Evolutionary conservation across 2,329 filamentous ascomycete species (phyloP).

Genomic region (Cercospora zeina): DNA sequence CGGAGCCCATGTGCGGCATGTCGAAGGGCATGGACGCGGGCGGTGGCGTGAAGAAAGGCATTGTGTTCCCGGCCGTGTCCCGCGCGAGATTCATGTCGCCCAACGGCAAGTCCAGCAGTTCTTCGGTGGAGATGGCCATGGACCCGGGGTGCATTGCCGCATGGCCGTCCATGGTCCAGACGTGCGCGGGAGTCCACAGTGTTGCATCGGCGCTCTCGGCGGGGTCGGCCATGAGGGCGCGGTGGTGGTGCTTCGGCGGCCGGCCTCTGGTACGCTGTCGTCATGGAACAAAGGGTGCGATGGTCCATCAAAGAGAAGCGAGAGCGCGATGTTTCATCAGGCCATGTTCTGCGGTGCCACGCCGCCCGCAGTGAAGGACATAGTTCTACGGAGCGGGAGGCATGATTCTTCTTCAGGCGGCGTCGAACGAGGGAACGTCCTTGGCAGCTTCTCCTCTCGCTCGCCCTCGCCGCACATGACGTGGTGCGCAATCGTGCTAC

Average conservation of each 20-base stretch:
- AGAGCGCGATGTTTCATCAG: background rate
- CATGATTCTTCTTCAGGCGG: background rate
- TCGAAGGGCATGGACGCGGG: background rate
- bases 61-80: background rate
- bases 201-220: background rate
- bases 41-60: background rate
- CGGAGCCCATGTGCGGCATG: background rate
- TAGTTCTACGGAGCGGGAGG: background rate
- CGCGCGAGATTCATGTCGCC: conserved; percentile 4
- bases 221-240: background rate
- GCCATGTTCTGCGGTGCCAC: background rate
- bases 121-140: conserved; percentile 9
- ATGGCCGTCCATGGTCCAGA: conserved; percentile 1
- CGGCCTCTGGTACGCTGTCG: conserved; percentile 4
- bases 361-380: conserved; percentile 10
- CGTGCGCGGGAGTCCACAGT: conserved; percentile 1
- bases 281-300: conserved; percentile 8
- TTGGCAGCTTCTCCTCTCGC: conserved; percentile 9
- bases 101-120: conserved; percentile 11
- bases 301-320: conserved; percentile 4
- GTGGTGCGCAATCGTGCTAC: background rate
- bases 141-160: background rate
- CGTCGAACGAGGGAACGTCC: conserved; percentile 11
- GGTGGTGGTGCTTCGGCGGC: background rate
- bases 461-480: conserved; percentile 14